Conservation (phyloP, 768 basidiomycete species). For the Suillus cothurnatus region DNA sequence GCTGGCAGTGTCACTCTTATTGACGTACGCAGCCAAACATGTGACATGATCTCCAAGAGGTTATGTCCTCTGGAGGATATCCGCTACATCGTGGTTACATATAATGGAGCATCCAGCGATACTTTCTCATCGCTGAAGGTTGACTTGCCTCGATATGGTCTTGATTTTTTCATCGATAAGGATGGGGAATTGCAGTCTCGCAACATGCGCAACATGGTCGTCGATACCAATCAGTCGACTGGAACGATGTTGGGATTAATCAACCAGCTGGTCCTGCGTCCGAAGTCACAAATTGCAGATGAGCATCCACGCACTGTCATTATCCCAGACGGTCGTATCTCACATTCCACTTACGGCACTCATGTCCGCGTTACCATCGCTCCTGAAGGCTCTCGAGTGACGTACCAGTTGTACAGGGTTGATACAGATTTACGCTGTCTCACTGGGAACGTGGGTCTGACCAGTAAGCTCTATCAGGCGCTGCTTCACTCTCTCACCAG, state of each 20-base stretch:
- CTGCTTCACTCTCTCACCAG: slow-evolving; percentile 50
- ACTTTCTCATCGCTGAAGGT: slow-evolving; percentile 24
- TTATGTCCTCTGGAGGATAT: slow-evolving; percentile 27
- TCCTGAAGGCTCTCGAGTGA: slow-evolving; percentile 2
- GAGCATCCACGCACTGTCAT: slow-evolving; percentile 33
- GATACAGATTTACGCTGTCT: slow-evolving; percentile 34
- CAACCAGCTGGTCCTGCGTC: slow-evolving; percentile 43
- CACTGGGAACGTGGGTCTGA: slow-evolving; percentile 27
- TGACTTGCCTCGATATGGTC: slow-evolving; percentile 41
- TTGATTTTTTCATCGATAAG: slow-evolving; percentile 42
- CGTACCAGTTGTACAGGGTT: slow-evolving; percentile 33
- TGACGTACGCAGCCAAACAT: slow-evolving; percentile 30
- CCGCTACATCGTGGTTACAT: slow-evolving; percentile 25
- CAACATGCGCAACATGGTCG: slow-evolving; percentile 43
- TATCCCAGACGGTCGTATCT: slow-evolving; percentile 39
- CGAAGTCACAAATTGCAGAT: slow-evolving; percentile 10
- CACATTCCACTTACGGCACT: slow-evolving; percentile 12
- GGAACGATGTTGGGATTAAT: slow-evolving; percentile 48
- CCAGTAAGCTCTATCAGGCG: slow-evolving; percentile 36
- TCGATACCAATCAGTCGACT: slow-evolving; percentile 43
- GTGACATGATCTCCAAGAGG: slow-evolving; percentile 28
- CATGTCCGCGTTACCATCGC: slow-evolving; percentile 23
- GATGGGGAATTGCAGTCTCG: slow-evolving; percentile 38
- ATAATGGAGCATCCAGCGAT: not conserved
- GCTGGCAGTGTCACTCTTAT: slow-evolving; percentile 18